These are phyloP conservation scores for Aureobasidium sp. DNA, from an alignment of 2,329 filamentous ascomycete species.

Conservation along the genomic window DNA sequence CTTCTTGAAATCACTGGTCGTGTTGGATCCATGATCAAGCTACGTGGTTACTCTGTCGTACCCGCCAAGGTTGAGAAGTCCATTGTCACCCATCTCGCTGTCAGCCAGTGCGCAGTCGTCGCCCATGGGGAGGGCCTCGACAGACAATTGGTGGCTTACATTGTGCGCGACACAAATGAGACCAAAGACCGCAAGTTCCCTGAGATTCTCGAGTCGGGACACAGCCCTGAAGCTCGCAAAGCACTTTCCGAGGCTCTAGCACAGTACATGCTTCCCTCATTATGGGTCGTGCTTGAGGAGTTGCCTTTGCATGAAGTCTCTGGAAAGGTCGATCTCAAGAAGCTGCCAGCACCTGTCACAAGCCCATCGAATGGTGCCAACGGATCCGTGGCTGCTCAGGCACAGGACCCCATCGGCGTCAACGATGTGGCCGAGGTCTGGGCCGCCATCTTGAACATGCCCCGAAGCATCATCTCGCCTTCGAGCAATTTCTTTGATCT, in stretches of 20 bases:
- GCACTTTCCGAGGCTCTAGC: conserved; percentile 60
- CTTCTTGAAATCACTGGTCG: conserved; percentile 68
- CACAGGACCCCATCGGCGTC: conserved; percentile 57
- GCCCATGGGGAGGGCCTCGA: conserved; percentile 71
- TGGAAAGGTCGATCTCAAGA: conserved; percentile 69
- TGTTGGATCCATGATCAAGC: conserved; percentile 73
- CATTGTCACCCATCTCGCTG: conserved; percentile 62
- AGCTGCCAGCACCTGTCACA: conserved; percentile 57
- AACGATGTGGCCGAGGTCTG: conserved; percentile 64
- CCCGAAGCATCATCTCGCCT: conserved; percentile 53
- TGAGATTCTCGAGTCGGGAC: conserved; percentile 62
- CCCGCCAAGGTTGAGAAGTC: conserved; percentile 69
- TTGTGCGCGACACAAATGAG: conserved; percentile 60
- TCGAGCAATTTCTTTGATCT: conserved; percentile 77
- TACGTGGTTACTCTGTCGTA: conserved; percentile 70
- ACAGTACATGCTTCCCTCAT: conserved; percentile 74
- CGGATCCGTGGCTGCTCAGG: conserved; percentile 46
- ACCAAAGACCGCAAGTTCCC: conserved; percentile 52
- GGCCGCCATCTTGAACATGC: conserved; percentile 63
- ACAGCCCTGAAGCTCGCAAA: conserved; percentile 62
- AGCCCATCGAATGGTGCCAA: conserved; percentile 27
- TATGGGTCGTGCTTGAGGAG: conserved; percentile 67
- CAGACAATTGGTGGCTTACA: conserved; percentile 67
- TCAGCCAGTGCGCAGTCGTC: conserved; percentile 63
- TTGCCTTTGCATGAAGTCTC: conserved; percentile 72